Base-by-base conservation (phyloP, 1,284 basidiomycete species). In the Thelephora terrestris region DNA sequence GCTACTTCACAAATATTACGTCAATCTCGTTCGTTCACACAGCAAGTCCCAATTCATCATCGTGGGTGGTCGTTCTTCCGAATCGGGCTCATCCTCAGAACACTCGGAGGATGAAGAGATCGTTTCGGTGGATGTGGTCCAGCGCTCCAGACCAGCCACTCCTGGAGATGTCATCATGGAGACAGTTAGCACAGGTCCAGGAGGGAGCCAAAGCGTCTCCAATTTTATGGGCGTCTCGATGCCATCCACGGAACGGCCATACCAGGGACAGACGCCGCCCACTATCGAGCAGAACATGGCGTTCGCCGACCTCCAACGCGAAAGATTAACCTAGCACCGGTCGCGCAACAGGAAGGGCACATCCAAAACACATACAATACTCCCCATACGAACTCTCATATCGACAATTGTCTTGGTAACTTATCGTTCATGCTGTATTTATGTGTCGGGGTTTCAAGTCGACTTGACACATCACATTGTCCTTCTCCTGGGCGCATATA, bases 201-300 rank as follows among this genome's bases (percentile, higher is more conserved):
- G 21, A 9, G n/a, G 5, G 17, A n/a, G 20, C 39, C 39, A 14
- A 42, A 42, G 25, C 17, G 39, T 20, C 39, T 23, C 21, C 25
- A 21, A 42, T 18, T 42, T 42, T 42, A 42, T 42, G 39, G 39
- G 39, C 39, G 25, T 42, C 16, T 42, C 39, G 12, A 42, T 42
- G 39, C 39, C 39, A 21, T 23, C 20, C 25, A 59, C 35, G 57
- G 21, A n/a, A 37, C 10, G 36, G 32, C 36, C 32, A 20, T 17
- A 21, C 39, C 23, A 4, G 46, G 47, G n/a, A n/a, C 47, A 10
- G 45, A 34, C 32, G 23, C 73, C 74, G 34, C 79, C 84, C 2
- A 87, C 85, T 12, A 68, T 87, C 43, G 85, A 86, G 61, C 85
- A 88, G 65, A 85, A 83, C 57, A 83, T 86, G 79, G 85, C 84